Evolutionary conservation across 352 stramenopile species (phyloP).

Genomic region (Phytophthora vignae): DNA sequence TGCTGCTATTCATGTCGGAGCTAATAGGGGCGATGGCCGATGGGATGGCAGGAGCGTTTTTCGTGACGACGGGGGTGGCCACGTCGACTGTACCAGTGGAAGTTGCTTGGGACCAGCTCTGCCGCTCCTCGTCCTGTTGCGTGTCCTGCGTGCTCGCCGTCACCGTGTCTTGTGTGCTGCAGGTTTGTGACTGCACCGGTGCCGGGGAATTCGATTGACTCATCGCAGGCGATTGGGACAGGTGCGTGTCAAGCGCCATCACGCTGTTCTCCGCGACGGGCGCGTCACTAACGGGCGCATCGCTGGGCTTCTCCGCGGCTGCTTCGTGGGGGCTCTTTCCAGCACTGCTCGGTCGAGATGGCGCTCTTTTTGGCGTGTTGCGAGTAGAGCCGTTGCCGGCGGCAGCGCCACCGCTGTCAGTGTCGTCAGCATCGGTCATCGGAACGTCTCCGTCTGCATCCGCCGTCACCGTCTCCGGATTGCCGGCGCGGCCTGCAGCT

Average conservation of each 20-base stretch:
- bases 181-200: slow-evolving; percentile 13
- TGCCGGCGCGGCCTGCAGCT: background rate
- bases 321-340: slow-evolving; percentile 33
- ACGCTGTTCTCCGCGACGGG: slow-evolving; percentile 5
- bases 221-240: slow-evolving; percentile 2
- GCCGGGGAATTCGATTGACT: background rate
- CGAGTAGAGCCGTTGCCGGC: background rate
- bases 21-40: background rate
- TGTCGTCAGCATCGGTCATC: slow-evolving; percentile 40
- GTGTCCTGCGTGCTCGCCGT: slow-evolving; percentile 20
- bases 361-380: background rate
- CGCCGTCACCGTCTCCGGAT: slow-evolving; percentile 8
- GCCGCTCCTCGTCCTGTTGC: slow-evolving; percentile 18
- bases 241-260: slow-evolving; percentile 18
- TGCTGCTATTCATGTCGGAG: slow-evolving; percentile 25
- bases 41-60: slow-evolving; percentile 1
- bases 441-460: slow-evolving; percentile 41
- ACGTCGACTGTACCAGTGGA: slow-evolving; percentile 8
- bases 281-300: background rate
- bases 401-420: slow-evolving; percentile 14
- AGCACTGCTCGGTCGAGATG: slow-evolving; percentile 15
- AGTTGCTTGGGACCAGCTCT: slow-evolving; percentile 16
- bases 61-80: slow-evolving; percentile 1
- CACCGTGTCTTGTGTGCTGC: slow-evolving; percentile 26
- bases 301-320: slow-evolving; percentile 7